A percentile compares a stretch with the other conserved stretches of the same genome.
Conservation (phyloP, 768 basidiomycete genomes). For the Mycena galopus region DNA sequence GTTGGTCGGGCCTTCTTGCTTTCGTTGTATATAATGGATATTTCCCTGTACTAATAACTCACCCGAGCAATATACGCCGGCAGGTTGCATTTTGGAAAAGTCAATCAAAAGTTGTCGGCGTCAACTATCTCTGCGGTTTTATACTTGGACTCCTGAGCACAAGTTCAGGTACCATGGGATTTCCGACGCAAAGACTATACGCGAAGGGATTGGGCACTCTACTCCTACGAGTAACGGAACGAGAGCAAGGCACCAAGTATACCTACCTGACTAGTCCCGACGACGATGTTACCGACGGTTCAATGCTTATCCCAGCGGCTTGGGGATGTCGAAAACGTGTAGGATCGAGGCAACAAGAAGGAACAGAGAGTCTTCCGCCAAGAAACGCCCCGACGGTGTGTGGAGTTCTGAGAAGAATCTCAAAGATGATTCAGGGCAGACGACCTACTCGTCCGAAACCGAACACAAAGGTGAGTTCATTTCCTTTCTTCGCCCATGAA, state of each 20-base stretch:
- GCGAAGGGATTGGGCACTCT: slow-evolving; percentile 3
- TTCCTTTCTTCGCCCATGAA: slow-evolving; percentile 5
- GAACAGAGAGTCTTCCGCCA: background rate
- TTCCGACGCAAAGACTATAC: background rate
- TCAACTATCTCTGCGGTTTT: too few relatives aligned
- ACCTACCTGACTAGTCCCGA: slow-evolving; percentile 8
- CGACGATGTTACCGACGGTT: background rate
- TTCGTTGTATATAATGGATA: background rate
- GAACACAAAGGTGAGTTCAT: background rate
- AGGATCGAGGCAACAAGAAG: background rate
- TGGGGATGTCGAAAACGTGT: background rate
- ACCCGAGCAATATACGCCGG: too few relatives aligned
- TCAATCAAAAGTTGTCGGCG: too few relatives aligned
- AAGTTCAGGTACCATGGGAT: background rate
- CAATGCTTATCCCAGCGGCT: background rate
- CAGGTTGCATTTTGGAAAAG: too few relatives aligned
- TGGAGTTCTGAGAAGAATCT: too few relatives aligned
- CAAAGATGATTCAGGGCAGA: background rate
- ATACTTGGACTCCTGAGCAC: too few relatives aligned
- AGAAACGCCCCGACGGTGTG: slow-evolving; percentile 4
- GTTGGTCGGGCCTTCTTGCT: too few relatives aligned
- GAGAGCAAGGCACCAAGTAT: too few relatives aligned
- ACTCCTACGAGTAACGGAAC: background rate
- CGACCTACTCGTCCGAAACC: background rate
- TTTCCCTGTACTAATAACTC: too few relatives aligned